Evolutionary conservation across 1,284 basidiomycete genomes (phyloP).

Genomic region (Gymnopus androsaceus): DNA sequence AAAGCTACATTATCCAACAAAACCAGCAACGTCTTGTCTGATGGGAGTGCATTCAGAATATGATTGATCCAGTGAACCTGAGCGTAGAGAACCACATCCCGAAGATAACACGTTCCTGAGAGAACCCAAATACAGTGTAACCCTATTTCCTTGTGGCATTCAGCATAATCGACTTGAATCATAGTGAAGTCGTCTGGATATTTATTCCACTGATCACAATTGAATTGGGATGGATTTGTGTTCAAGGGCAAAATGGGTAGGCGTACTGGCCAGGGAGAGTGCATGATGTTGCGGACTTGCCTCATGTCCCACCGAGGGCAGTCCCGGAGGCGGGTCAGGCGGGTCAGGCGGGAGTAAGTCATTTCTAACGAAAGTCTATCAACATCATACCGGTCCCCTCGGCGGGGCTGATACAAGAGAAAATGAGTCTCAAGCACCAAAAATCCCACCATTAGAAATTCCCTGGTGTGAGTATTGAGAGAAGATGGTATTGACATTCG

Average conservation of each 20-base stretch:
- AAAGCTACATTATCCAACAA: neutral
- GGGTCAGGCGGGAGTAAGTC: neutral
- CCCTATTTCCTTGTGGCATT: neutral
- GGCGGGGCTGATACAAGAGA: neutral
- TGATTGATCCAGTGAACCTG: conserved; percentile 3
- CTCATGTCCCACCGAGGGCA: neutral
- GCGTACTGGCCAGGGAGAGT: neutral
- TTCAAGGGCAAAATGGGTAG: neutral
- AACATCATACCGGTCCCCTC: neutral
- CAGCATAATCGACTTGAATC: neutral
- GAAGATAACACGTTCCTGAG: neutral
- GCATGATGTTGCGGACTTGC: neutral
- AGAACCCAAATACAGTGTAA: neutral
- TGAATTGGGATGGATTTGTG: too few relatives aligned
- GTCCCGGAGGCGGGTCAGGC: too few relatives aligned
- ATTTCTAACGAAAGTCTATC: neutral
- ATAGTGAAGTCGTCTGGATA: neutral
- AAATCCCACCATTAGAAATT: neutral
- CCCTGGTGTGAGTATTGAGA: neutral
- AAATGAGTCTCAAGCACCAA: neutral
- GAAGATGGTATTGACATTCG: neutral
- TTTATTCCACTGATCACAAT: neutral
- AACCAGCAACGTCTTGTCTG: neutral
- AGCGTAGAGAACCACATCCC: neutral
- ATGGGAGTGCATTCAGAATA: neutral